Evolutionary conservation across 495 filamentous ascomycete species (phyloP).

Genomic region (Hypoxylon subgilvum): DNA sequence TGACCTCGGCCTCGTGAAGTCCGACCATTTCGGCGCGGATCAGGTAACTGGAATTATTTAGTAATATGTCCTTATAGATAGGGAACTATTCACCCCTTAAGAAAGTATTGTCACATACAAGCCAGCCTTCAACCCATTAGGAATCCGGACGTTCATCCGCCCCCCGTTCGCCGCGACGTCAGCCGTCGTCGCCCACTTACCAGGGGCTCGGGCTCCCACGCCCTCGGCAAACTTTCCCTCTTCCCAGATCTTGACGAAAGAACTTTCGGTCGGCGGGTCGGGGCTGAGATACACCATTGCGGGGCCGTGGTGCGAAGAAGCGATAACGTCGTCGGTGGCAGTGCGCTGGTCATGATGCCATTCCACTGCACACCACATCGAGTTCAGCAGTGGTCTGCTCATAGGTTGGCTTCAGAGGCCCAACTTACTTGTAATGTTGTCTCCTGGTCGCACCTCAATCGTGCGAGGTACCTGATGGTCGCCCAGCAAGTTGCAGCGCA

Average conservation of each 20-base stretch:
- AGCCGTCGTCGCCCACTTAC: slow-evolving; percentile 49
- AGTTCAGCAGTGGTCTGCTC: background rate
- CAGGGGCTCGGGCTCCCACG: slow-evolving; percentile 21
- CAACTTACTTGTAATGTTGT: slow-evolving; percentile 52
- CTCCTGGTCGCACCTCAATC: slow-evolving; percentile 51
- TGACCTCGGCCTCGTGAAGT: slow-evolving; percentile 52
- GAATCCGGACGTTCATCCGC: slow-evolving; percentile 51
- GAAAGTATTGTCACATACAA: too few relatives aligned
- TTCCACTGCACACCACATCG: background rate
- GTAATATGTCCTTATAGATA: too few relatives aligned
- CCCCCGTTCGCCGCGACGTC: slow-evolving; percentile 51
- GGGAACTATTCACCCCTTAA: too few relatives aligned
- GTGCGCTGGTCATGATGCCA: slow-evolving; percentile 49
- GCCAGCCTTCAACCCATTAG: slow-evolving; percentile 49
- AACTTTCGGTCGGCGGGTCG: slow-evolving; percentile 48
- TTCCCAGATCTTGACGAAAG: slow-evolving; percentile 57
- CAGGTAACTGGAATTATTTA: slow-evolving; percentile 47
- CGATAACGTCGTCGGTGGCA: slow-evolving; percentile 52
- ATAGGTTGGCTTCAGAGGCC: background rate
- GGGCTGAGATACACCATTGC: slow-evolving; percentile 55
- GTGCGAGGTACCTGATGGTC: slow-evolving; percentile 47
- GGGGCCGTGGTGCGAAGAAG: slow-evolving; percentile 50
- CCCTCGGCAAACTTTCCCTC: slow-evolving; percentile 48
- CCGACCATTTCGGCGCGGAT: slow-evolving; percentile 56
- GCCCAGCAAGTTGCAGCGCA: slow-evolving; percentile 56